phyloP scores from a whole-genome alignment of 306 rosid genomes.

The Malus orientalis region DNA sequence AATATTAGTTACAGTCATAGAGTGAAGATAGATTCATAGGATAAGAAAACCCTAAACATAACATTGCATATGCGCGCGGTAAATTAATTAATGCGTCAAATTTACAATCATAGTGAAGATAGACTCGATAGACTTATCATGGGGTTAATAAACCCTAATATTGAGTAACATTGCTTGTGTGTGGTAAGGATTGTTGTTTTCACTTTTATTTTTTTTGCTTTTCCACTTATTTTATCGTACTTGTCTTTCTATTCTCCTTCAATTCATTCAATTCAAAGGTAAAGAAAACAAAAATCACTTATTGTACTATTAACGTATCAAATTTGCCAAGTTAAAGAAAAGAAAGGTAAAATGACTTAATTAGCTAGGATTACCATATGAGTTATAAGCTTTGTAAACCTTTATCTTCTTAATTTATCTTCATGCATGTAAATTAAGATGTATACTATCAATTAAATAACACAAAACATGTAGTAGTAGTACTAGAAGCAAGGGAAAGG shows the following conservation, averaged over 20 bases:
- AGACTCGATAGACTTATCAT: neutral
- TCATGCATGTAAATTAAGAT: neutral
- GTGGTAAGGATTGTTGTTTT: neutral
- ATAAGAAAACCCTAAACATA: neutral
- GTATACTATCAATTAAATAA: neutral
- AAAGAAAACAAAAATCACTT: no score
- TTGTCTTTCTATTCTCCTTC: fast-evolving
- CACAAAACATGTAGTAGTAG: neutral
- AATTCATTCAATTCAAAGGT: no score
- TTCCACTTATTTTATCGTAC: neutral
- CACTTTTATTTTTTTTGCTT: neutral
- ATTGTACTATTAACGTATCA: no score
- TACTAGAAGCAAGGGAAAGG: neutral
- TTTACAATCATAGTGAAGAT: no score
- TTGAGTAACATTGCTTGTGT: neutral
- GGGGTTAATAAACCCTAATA: no score
- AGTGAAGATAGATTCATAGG: neutral
- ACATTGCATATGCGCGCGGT: neutral
- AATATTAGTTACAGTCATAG: neutral
- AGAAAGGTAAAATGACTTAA: neutral
- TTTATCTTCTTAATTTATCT: neutral
- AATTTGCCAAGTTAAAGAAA: neutral
- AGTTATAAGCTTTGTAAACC: neutral
- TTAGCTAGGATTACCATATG: no score
- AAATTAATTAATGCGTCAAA: no score